phyloP scores from a whole-genome alignment of 2,329 filamentous ascomycete genomes.

The Diaporthe citri region DNA sequence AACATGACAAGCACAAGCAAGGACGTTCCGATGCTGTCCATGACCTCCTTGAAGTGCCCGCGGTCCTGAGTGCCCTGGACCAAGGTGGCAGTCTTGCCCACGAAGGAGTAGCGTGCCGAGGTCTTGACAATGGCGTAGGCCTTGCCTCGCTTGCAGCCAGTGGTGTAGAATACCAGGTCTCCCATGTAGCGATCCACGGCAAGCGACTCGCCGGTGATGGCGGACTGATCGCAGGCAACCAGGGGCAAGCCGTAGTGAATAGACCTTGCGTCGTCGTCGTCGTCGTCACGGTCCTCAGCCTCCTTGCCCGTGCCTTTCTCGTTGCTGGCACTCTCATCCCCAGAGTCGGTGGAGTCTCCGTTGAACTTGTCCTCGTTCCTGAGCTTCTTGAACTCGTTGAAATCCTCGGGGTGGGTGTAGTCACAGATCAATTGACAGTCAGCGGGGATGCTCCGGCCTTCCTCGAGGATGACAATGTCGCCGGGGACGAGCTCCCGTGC shows the following conservation, averaged over 20 bases:
- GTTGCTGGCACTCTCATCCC: slow-evolving; percentile 42
- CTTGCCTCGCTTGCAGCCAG: slow-evolving; percentile 85
- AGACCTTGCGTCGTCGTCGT: slow-evolving; percentile 35
- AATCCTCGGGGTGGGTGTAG: slow-evolving; percentile 73
- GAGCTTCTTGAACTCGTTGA: slow-evolving; percentile 59
- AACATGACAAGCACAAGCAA: slow-evolving; percentile 82
- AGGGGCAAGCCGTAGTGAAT: slow-evolving; percentile 37
- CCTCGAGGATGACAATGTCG: slow-evolving; percentile 78
- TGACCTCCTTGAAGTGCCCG: slow-evolving; percentile 84
- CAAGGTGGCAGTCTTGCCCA: slow-evolving; percentile 80
- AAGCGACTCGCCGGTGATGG: slow-evolving; percentile 84
- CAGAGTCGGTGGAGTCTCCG: slow-evolving; percentile 39
- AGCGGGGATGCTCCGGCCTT: slow-evolving; percentile 75
- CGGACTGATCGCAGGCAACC: slow-evolving; percentile 48
- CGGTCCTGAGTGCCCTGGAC: slow-evolving; percentile 81
- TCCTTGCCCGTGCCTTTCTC: slow-evolving; percentile 18
- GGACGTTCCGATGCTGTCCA: slow-evolving; percentile 83
- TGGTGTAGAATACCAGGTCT: slow-evolving; percentile 82
- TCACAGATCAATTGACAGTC: slow-evolving; percentile 79
- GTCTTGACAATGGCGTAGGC: slow-evolving; percentile 77
- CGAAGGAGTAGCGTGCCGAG: slow-evolving; percentile 79
- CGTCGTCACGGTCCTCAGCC: slow-evolving; percentile 29
- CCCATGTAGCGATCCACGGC: slow-evolving; percentile 85
- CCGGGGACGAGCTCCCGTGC: slow-evolving; percentile 79
- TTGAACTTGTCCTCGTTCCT: slow-evolving; percentile 72